Conservation (phyloP, 148 eudicot species). For the Vaccinium macrocarpon region DNA sequence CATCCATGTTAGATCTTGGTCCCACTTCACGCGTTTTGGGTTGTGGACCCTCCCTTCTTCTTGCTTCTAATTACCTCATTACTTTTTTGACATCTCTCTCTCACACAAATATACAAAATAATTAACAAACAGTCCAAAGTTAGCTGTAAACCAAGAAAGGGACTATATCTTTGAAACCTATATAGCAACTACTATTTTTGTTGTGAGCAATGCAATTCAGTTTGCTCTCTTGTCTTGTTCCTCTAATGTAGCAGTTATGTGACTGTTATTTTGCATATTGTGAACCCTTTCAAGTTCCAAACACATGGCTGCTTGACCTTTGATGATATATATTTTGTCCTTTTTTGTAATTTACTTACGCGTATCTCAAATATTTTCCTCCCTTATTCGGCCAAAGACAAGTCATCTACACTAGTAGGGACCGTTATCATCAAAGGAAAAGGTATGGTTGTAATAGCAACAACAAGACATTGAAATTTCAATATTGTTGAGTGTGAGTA, state of each 20-base stretch:
- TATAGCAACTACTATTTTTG: neutral
- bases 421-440: too few species aligned
- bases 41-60: neutral
- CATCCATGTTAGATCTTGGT: neutral
- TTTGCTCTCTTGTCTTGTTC: neutral
- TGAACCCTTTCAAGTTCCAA: neutral
- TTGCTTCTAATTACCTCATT: neutral
- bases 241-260: neutral
- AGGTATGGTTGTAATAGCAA: too few species aligned
- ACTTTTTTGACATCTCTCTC: neutral
- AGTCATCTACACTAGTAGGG: too few species aligned
- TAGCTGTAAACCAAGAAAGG: conserved; percentile 19
- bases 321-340: neutral
- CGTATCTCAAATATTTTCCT: too few species aligned
- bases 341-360: neutral
- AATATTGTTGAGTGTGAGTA: too few species aligned
- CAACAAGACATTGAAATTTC: too few species aligned
- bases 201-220: neutral
- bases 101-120: neutral
- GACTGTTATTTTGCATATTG: neutral
- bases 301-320: conserved; percentile 10
- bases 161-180: neutral
- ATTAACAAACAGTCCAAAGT: neutral
- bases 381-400: too few species aligned
- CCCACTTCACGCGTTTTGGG: conserved; percentile 13